phyloP scores from a whole-genome alignment of 2,329 filamentous ascomycete species.

The Microcera coccophila region DNA sequence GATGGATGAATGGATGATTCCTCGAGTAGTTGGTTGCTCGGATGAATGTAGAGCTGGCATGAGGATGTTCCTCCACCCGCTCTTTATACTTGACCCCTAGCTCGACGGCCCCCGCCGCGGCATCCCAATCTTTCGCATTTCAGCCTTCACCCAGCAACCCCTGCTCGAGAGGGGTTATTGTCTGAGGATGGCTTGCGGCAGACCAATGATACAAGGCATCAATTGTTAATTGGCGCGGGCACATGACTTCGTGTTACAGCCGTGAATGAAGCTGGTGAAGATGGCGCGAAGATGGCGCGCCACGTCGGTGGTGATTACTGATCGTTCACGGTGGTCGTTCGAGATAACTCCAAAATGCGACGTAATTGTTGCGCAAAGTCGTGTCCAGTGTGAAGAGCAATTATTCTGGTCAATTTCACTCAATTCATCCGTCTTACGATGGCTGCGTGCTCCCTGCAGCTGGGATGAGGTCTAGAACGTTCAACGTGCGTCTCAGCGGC shows the following conservation, averaged over 20 bases:
- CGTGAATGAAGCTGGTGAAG: slow-evolving; percentile 13
- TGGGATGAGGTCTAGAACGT: no score
- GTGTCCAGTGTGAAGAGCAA: no score
- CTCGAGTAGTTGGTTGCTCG: neutral
- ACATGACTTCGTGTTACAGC: slow-evolving; percentile 24
- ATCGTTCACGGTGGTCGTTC: slow-evolving; percentile 5
- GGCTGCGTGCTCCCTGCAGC: no score
- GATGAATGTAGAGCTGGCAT: neutral
- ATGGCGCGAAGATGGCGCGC: slow-evolving; percentile 11
- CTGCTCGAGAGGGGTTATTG: slow-evolving; percentile 17
- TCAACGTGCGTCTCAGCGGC: no score
- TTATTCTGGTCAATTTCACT: no score
- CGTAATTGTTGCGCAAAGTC: slow-evolving; percentile 1
- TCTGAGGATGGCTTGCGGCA: slow-evolving; percentile 18
- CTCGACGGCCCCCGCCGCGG: neutral
- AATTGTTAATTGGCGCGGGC: slow-evolving; percentile 11
- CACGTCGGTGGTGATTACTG: slow-evolving; percentile 12
- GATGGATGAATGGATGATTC: neutral
- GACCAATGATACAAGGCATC: slow-evolving; percentile 10
- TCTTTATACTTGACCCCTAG: no score
- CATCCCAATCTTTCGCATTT: slow-evolving; percentile 16
- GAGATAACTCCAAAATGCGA: neutral
- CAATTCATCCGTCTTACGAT: no score
- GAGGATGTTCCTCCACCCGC: no score
- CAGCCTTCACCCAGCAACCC: slow-evolving; percentile 2